phyloP scores from a whole-genome alignment of 177 flowering plant species.

The Vitis hybrid region DNA sequence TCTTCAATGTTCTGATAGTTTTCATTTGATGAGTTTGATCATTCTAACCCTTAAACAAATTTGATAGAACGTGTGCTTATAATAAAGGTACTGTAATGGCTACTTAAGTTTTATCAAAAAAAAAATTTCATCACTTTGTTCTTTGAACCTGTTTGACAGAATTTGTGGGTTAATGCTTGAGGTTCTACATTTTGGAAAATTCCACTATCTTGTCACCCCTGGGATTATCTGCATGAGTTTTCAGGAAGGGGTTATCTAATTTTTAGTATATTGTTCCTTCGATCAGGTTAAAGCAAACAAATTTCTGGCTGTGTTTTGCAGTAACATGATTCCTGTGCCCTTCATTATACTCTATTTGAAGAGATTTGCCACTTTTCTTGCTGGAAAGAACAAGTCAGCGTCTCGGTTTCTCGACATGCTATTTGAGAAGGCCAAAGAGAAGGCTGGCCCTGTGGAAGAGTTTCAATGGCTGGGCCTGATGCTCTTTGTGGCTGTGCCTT shows the following conservation, averaged over 20 bases:
- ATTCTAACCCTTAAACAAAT: not conserved
- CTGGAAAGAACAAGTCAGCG: constrained; percentile 55
- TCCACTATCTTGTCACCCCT: not conserved
- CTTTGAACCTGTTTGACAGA: not conserved
- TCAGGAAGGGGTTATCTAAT: not conserved
- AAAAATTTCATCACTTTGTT: not conserved
- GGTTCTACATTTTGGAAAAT: not conserved
- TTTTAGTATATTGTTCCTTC: not conserved
- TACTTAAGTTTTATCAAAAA: not conserved
- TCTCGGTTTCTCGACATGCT: constrained; percentile 64
- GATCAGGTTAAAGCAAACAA: constrained; percentile 2
- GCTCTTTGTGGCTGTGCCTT: constrained; percentile 98
- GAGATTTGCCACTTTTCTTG: constrained; percentile 64
- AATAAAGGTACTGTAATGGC: not conserved
- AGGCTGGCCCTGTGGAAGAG: constrained; percentile 93
- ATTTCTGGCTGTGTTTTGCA: constrained; percentile 26
- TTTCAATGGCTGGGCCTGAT: constrained; percentile 96
- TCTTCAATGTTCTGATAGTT: too few species aligned
- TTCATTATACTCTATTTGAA: constrained; percentile 81
- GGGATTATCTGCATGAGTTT: not conserved
- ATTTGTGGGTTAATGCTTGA: not conserved
- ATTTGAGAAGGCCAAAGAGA: constrained; percentile 68
- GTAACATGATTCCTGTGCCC: constrained; percentile 98
- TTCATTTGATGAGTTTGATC: not conserved
- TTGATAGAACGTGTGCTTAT: not conserved